These are phyloP conservation scores for Tricholoma furcatifolium DNA, from an alignment of 768 basidiomycete genomes.

Conservation along the genomic window DNA sequence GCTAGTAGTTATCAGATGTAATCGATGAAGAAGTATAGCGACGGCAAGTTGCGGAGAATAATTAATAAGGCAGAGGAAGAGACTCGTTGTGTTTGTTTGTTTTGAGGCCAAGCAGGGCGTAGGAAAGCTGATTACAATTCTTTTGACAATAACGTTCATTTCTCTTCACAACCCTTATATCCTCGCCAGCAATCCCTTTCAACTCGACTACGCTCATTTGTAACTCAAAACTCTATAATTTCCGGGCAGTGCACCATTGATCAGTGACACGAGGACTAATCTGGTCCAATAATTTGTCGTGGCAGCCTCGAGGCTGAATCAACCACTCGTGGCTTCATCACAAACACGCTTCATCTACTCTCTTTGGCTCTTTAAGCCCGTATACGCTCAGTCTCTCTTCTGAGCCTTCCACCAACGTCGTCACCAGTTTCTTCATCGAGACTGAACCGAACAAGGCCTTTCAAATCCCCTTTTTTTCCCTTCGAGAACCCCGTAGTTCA, in stretches of 20 bases:
- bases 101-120: conserved; percentile 10
- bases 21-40: conserved; percentile 3
- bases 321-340: conserved; percentile 21
- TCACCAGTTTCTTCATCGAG: neutral
- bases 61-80: too few relatives aligned
- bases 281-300: conserved; percentile 16
- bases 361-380: conserved; percentile 11
- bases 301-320: conserved; percentile 24
- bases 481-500: conserved; percentile 24
- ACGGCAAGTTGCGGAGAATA: neutral
- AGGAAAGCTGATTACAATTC: conserved; percentile 11
- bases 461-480: neutral
- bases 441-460: conserved; percentile 4
- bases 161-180: conserved; percentile 1
- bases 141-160: neutral
- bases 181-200: conserved; percentile 7
- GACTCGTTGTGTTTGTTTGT: conserved; percentile 14
- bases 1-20: conserved; percentile 8
- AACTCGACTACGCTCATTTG: conserved; percentile 20
- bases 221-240: conserved; percentile 13
- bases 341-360: conserved; percentile 16
- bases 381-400: conserved; percentile 14
- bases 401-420: neutral
- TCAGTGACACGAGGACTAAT: conserved; percentile 17
- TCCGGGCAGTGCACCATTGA: conserved; percentile 9